Evolutionary conservation across 768 basidiomycete species (phyloP).

Genomic region (Calvatia gigantea): DNA sequence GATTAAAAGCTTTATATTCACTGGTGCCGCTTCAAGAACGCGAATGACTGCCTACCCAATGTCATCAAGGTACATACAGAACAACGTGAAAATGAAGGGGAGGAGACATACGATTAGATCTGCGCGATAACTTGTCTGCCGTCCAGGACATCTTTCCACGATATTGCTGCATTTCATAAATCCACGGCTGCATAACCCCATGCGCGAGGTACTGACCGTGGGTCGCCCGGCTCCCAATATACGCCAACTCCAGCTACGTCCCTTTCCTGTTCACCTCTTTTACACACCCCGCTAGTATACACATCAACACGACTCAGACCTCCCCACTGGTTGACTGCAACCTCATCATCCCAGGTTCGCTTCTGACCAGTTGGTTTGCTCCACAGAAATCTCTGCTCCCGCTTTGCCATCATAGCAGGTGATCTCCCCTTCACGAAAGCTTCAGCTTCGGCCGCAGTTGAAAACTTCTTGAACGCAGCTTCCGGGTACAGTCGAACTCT

Average conservation of each 20-base stretch:
- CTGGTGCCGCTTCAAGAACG: slow-evolving; percentile 70
- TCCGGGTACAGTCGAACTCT: slow-evolving; percentile 65
- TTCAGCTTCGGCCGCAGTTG: slow-evolving; percentile 50
- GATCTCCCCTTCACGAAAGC: slow-evolving; percentile 38
- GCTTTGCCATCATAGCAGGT: background rate
- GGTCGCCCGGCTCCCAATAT: slow-evolving; percentile 76
- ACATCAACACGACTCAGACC: slow-evolving; percentile 55
- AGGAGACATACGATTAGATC: slow-evolving; percentile 67
- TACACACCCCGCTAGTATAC: slow-evolving; percentile 86
- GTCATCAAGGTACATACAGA: background rate
- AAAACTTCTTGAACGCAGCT: slow-evolving; percentile 69
- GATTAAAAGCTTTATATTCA: slow-evolving; percentile 56
- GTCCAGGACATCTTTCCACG: slow-evolving; percentile 77
- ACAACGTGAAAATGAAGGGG: background rate
- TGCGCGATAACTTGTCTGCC: slow-evolving; percentile 85
- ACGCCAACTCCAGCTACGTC: slow-evolving; percentile 83
- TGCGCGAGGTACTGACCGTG: slow-evolving; percentile 40
- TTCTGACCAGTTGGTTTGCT: slow-evolving; percentile 1
- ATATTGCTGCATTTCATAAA: slow-evolving; percentile 54
- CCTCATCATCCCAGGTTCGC: slow-evolving; percentile 7
- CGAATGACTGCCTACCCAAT: slow-evolving; percentile 89
- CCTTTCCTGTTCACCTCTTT: slow-evolving; percentile 69
- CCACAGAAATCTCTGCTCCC: slow-evolving; percentile 9
- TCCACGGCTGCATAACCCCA: background rate
- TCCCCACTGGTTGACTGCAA: too few relatives aligned